Percentiles rank a stretch among this genome's conserved stretches.
Evolutionary conservation across 371 early-diverging fungal species (phyloP).

Genomic region (Mucor lusitanicus): DNA sequence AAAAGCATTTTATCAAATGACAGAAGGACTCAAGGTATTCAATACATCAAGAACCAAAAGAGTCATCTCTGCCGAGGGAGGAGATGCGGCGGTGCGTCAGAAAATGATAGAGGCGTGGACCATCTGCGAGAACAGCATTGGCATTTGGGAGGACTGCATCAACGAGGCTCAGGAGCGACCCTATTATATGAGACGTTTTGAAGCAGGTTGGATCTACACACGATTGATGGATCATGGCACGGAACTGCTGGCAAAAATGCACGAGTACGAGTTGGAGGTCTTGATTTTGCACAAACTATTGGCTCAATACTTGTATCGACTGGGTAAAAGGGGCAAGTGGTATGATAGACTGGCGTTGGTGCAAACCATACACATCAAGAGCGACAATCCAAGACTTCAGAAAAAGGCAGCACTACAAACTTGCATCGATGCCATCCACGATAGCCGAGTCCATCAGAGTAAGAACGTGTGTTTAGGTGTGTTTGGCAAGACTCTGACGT

Average conservation of each 20-base stretch:
- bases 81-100: slow-evolving; percentile 16
- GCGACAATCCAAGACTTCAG: slow-evolving; percentile 31
- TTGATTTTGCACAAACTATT: slow-evolving; percentile 60
- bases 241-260: slow-evolving; percentile 57
- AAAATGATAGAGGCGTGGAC: slow-evolving; percentile 24
- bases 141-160: slow-evolving; percentile 45
- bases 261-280: slow-evolving; percentile 60
- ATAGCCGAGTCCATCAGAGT: slow-evolving; percentile 57
- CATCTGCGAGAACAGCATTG: slow-evolving; percentile 43
- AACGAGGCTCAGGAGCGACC: slow-evolving; percentile 16
- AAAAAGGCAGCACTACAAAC: slow-evolving; percentile 52
- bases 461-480: background rate
- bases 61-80: slow-evolving; percentile 6
- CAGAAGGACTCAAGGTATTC: slow-evolving; percentile 25
- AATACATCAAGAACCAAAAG: slow-evolving; percentile 8
- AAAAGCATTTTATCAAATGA: slow-evolving; percentile 30
- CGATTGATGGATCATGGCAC: slow-evolving; percentile 61
- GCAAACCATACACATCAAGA: slow-evolving; percentile 53
- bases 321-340: slow-evolving; percentile 71
- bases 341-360: slow-evolving; percentile 69
- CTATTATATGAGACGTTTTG: slow-evolving; percentile 53
- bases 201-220: slow-evolving; percentile 69
- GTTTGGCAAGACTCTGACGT: background rate
- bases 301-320: slow-evolving; percentile 57
- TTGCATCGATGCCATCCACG: slow-evolving; percentile 57